Percentiles rank a stretch among this genome's conserved stretches.
These are phyloP conservation scores for Silene coronaria DNA, from an alignment of 179 eudicot species.

Conservation along the genomic window DNA sequence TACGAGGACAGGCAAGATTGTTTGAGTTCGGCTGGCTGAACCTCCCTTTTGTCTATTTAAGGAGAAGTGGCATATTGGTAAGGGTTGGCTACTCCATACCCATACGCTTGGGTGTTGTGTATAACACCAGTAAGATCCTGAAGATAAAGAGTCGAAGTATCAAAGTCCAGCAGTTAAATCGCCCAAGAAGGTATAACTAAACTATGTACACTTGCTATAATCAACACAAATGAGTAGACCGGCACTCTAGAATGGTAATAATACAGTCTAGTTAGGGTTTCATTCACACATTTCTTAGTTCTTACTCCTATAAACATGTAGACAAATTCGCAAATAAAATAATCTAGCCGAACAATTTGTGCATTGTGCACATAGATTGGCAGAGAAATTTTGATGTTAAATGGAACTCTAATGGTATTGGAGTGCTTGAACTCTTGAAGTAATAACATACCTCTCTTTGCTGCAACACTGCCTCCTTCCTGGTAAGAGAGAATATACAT, in stretches of 20 bases:
- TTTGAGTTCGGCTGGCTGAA: too few relatives aligned
- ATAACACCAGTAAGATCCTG: neutral
- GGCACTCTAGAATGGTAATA: neutral
- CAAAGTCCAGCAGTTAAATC: neutral
- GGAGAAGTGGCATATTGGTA: neutral
- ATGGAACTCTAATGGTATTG: neutral
- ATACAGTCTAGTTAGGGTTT: neutral
- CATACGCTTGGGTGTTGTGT: neutral
- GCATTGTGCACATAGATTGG: neutral
- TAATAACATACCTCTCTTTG: slow-evolving; percentile 70
- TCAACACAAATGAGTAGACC: neutral
- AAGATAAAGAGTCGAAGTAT: neutral
- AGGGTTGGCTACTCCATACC: neutral
- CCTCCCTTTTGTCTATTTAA: neutral
- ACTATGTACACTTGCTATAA: neutral
- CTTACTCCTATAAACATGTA: neutral
- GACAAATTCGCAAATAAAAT: neutral
- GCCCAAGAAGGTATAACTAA: neutral
- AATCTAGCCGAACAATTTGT: neutral
- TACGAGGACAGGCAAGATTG: too few relatives aligned
- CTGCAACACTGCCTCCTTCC: slow-evolving; percentile 85
- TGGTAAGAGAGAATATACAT: slow-evolving; percentile 27
- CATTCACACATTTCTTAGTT: neutral
- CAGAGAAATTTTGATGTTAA: neutral
- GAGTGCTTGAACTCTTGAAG: neutral